These are phyloP conservation scores for Lantana camara DNA, from an alignment of 257 asterid genomes.

Conservation along the genomic window DNA sequence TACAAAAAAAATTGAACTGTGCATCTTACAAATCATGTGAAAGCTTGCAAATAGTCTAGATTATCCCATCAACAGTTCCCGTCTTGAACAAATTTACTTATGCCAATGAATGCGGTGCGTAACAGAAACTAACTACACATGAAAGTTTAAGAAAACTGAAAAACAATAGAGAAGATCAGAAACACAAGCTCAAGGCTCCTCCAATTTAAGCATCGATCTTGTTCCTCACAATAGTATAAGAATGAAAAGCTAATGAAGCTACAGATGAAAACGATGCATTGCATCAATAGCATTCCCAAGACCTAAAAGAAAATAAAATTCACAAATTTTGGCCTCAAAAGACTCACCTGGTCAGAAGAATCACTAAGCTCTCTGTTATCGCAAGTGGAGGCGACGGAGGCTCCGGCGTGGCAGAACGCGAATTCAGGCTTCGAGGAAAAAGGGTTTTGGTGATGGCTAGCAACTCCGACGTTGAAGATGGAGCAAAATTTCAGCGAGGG, in stretches of 20 bases:
- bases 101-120: neutral
- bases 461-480: too few relatives aligned
- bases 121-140: neutral
- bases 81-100: neutral
- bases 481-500: too few relatives aligned
- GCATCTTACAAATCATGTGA: neutral
- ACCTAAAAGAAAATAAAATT: neutral
- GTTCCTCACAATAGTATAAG: too few relatives aligned
- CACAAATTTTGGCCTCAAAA: conserved; percentile 7
- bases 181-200: neutral
- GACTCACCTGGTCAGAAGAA: conserved; percentile 89
- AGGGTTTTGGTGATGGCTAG: too few relatives aligned
- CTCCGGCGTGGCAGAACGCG: too few relatives aligned
- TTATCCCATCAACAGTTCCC: neutral
- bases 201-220: neutral
- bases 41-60: neutral
- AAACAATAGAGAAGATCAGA: neutral
- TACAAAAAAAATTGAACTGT: too few relatives aligned
- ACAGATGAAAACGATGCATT: neutral
- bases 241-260: neutral
- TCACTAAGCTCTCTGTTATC: conserved; percentile 59
- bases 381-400: too few relatives aligned
- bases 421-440: too few relatives aligned
- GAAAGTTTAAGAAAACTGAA: neutral
- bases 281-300: neutral